Evolutionary conservation across 352 stramenopile genomes (phyloP).

Genomic region (Pythium guiyangense): DNA sequence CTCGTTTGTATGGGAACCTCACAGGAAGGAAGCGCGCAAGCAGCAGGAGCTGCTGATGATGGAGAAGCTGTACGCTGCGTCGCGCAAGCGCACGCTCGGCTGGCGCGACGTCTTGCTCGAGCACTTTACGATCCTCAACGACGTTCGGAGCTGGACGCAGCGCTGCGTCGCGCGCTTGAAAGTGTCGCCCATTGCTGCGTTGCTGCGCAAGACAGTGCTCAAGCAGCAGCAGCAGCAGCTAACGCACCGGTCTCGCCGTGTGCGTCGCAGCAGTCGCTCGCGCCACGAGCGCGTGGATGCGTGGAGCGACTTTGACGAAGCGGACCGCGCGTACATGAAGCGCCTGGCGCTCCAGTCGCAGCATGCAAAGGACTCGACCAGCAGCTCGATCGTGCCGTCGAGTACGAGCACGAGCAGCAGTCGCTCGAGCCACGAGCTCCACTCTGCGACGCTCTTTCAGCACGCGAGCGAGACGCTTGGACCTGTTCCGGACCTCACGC

Average conservation of each 20-base stretch:
- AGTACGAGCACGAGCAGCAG: conserved; percentile 1
- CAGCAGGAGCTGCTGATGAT: conserved; percentile 46
- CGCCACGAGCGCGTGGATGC: neutral
- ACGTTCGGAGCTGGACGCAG: conserved; percentile 21
- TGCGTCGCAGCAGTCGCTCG: conserved; percentile 5
- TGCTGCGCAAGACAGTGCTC: conserved; percentile 13
- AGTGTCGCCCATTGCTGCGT: conserved; percentile 5
- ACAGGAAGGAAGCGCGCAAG: conserved; percentile 19
- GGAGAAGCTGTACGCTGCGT: conserved; percentile 35
- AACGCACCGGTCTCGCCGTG: conserved; percentile 11
- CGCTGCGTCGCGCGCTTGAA: conserved; percentile 28
- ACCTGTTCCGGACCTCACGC: conserved; percentile 27
- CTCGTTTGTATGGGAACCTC: no score
- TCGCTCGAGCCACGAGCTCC: neutral
- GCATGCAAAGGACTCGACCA: neutral
- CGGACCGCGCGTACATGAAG: conserved; percentile 43
- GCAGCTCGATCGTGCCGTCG: neutral
- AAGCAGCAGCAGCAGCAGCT: conserved; percentile 2
- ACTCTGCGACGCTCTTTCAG: neutral
- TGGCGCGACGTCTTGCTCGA: conserved; percentile 32
- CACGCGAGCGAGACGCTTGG: neutral
- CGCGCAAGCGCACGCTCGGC: conserved; percentile 31
- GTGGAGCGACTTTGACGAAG: conserved; percentile 45
- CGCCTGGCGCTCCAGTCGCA: conserved; percentile 18
- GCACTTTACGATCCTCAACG: conserved; percentile 33